phyloP scores from a whole-genome alignment of 495 filamentous ascomycete genomes.

The Thermothielavioides terrestris region DNA sequence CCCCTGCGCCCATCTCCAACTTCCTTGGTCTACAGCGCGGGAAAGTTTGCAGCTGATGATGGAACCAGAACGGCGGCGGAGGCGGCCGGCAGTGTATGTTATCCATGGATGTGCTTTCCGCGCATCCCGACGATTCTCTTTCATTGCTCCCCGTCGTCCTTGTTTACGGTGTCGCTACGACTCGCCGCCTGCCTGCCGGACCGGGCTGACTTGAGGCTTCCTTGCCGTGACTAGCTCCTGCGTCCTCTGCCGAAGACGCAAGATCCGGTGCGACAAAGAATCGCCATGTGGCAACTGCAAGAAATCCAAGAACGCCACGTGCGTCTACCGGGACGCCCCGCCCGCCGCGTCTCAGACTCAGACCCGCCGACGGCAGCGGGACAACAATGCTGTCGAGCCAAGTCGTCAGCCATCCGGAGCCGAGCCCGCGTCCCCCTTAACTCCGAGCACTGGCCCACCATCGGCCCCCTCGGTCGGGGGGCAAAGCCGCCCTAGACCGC shows the following conservation, averaged over 20 bases:
- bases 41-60: not conserved
- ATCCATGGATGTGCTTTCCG: not conserved
- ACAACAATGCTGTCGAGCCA: not conserved
- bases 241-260: slow-evolving; percentile 27
- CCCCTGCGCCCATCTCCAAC: no score
- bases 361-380: not conserved
- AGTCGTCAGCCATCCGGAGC: not conserved
- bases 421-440: not conserved
- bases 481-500: not conserved
- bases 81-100: slow-evolving; percentile 12
- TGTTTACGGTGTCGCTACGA: no score
- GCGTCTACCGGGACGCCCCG: slow-evolving; percentile 28
- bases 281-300: slow-evolving; percentile 40
- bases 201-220: no score
- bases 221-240: slow-evolving; percentile 17
- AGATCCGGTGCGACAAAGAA: slow-evolving; percentile 30
- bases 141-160: not conserved
- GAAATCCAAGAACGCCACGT: slow-evolving; percentile 33
- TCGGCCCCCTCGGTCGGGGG: not conserved
- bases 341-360: no score
- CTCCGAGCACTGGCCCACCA: not conserved
- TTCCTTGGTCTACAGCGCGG: not conserved
- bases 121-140: not conserved
- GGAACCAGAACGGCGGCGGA: slow-evolving; percentile 4
- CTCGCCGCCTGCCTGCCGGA: no score